These are phyloP conservation scores for Onygenales sp. DNA, from an alignment of 2,329 filamentous ascomycete species.

Conservation along the genomic window DNA sequence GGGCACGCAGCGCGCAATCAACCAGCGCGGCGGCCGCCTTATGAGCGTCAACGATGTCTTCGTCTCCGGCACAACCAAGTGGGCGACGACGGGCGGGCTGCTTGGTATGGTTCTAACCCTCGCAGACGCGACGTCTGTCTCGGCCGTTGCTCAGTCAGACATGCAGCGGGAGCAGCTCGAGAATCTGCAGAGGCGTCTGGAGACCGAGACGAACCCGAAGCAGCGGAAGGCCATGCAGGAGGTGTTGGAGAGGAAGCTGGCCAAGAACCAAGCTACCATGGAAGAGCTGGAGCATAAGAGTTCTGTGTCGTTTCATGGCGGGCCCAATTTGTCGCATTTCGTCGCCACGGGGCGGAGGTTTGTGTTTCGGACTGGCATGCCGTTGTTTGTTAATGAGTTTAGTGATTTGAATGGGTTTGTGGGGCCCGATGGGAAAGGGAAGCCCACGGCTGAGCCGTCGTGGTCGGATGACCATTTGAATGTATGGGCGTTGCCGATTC, in stretches of 20 bases:
- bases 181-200: conserved; percentile 5
- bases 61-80: conserved; percentile 66
- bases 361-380: conserved; percentile 75
- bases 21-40: conserved; percentile 57
- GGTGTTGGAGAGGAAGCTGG: conserved; percentile 16
- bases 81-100: conserved; percentile 70
- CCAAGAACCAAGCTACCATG: conserved; percentile 6
- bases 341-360: conserved; percentile 77
- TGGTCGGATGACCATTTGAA: conserved; percentile 68
- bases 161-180: conserved; percentile 29
- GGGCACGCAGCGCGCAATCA: conserved; percentile 70
- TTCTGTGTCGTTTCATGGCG: conserved; percentile 62
- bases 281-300: conserved; percentile 9
- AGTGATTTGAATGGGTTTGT: conserved; percentile 21
- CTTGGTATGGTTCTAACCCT: conserved; percentile 77
- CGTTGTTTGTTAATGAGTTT: conserved; percentile 62
- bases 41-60: conserved; percentile 67
- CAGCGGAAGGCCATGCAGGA: conserved; percentile 15
- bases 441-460: conserved; percentile 44
- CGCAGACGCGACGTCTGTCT: conserved; percentile 53
- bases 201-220: conserved; percentile 26
- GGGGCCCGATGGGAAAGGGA: conserved; percentile 9
- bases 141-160: conserved; percentile 37
- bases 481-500: conserved; percentile 72
- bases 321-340: conserved; percentile 64